Percentiles rank a stretch among this genome's conserved stretches.
phyloP scores from a whole-genome alignment of 83 land plant genomes.

The Isoetes engelmannii region DNA sequence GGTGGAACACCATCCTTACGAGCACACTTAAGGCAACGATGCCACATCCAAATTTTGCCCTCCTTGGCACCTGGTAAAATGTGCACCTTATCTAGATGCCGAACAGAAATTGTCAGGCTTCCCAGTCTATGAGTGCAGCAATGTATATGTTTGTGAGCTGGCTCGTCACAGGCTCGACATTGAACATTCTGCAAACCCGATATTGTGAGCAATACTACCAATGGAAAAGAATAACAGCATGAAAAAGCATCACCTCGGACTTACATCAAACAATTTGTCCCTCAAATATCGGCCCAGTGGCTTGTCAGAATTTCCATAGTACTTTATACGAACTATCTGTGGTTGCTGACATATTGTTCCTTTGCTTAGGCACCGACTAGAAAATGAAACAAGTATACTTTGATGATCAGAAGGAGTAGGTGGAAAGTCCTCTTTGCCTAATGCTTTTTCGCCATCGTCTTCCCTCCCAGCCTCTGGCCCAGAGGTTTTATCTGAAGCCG shows the following conservation, averaged over 20 bases:
- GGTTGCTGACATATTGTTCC: slow-evolving; percentile 73
- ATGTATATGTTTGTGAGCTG: slow-evolving; percentile 58
- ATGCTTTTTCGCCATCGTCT: slow-evolving; percentile 18
- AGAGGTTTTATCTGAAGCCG: too few species aligned
- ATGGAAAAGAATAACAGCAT: background rate
- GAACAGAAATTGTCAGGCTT: slow-evolving; percentile 68
- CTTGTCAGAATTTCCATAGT: slow-evolving; percentile 89
- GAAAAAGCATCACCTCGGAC: background rate
- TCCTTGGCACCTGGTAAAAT: slow-evolving; percentile 66
- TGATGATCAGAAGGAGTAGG: slow-evolving; percentile 61
- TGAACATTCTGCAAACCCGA: slow-evolving; percentile 43
- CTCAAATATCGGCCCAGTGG: slow-evolving; percentile 78
- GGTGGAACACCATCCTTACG: slow-evolving; percentile 69
- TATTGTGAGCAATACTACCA: slow-evolving; percentile 1
- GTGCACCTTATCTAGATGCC: slow-evolving; percentile 27
- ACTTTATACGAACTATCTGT: slow-evolving; percentile 74
- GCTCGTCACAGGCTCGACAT: slow-evolving; percentile 67
- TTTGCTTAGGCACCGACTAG: slow-evolving; percentile 61
- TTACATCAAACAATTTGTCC: slow-evolving; percentile 78
- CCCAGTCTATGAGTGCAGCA: slow-evolving; percentile 84
- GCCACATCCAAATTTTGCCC: slow-evolving; percentile 99
- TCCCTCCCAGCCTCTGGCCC: slow-evolving; percentile 1
- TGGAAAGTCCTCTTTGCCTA: slow-evolving; percentile 45
- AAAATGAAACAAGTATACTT: slow-evolving; percentile 78
- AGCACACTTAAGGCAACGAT: slow-evolving; percentile 80